Conservation (phyloP, 331 rosid genomes). For the Acacia pycnantha region DNA sequence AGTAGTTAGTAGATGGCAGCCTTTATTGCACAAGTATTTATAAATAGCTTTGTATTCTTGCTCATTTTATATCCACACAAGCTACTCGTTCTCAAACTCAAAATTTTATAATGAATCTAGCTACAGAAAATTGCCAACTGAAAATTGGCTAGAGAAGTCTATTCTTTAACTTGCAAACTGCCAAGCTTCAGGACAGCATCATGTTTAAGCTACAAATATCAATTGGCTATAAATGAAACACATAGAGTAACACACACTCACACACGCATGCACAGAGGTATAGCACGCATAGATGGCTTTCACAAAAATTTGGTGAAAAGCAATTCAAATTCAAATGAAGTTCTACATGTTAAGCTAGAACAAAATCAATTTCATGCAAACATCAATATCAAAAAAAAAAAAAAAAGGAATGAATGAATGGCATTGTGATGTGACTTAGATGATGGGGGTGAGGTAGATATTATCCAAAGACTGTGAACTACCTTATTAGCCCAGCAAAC, state of each 20-base stretch:
- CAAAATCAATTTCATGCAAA: background rate
- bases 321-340: slow-evolving; percentile 3
- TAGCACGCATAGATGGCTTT: background rate
- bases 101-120: background rate
- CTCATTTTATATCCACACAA: background rate
- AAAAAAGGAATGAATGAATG: background rate
- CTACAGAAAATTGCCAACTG: background rate
- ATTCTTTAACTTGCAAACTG: background rate
- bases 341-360: background rate
- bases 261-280: background rate
- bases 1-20: background rate
- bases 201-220: background rate
- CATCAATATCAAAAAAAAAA: background rate
- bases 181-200: background rate
- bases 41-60: background rate
- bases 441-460: background rate
- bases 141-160: background rate
- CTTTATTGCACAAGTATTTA: background rate
- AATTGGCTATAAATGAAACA: background rate
- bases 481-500: slow-evolving; percentile 86
- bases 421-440: background rate
- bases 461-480: slow-evolving; percentile 13
- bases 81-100: background rate
- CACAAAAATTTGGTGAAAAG: background rate
- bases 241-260: background rate